Percentiles rank a stretch among this genome's conserved stretches.
Evolutionary conservation across 2,329 filamentous ascomycete genomes (phyloP).

Genomic region (Penicillium sp.): DNA sequence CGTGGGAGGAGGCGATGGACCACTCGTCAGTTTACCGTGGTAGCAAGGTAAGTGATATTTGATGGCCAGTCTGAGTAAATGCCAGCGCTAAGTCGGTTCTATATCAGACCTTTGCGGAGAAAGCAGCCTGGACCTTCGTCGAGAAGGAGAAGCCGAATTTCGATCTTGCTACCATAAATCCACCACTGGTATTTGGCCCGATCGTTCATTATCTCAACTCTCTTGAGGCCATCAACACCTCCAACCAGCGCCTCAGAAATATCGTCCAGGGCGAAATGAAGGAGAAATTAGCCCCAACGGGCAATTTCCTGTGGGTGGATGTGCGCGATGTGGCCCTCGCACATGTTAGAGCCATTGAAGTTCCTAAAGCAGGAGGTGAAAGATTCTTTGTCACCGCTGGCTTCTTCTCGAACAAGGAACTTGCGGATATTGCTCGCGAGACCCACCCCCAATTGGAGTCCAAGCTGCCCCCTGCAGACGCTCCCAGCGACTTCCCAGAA

Average conservation of each 20-base stretch:
- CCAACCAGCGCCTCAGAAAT: conserved; percentile 66
- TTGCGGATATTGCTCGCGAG: conserved; percentile 45
- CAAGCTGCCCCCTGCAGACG: conserved; percentile 42
- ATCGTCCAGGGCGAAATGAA: conserved; percentile 64
- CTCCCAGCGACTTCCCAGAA: conserved; percentile 31
- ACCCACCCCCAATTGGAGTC: conserved; percentile 44
- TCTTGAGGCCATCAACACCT: conserved; percentile 68
- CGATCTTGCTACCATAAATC: conserved; percentile 61
- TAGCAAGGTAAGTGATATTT: conserved; percentile 50
- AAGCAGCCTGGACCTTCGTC: conserved; percentile 65
- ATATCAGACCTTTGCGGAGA: conserved; percentile 59
- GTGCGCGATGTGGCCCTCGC: conserved; percentile 52
- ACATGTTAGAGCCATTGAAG: conserved; percentile 49
- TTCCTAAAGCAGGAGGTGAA: conserved; percentile 47
- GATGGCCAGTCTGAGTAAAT: background rate
- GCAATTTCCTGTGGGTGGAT: conserved; percentile 59
- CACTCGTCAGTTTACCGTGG: conserved; percentile 46
- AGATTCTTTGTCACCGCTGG: conserved; percentile 48
- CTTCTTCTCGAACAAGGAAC: conserved; percentile 43
- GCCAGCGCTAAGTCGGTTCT: conserved; percentile 1
- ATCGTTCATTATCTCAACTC: conserved; percentile 63
- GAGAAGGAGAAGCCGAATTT: conserved; percentile 58
- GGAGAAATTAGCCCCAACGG: conserved; percentile 57
- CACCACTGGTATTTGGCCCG: conserved; percentile 64
- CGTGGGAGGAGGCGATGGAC: conserved; percentile 42